A percentile compares a stretch with the other conserved stretches of the same genome.
These are phyloP conservation scores for Pleoardoris graminearum DNA, from an alignment of 2,329 filamentous ascomycete species.

Conservation along the genomic window DNA sequence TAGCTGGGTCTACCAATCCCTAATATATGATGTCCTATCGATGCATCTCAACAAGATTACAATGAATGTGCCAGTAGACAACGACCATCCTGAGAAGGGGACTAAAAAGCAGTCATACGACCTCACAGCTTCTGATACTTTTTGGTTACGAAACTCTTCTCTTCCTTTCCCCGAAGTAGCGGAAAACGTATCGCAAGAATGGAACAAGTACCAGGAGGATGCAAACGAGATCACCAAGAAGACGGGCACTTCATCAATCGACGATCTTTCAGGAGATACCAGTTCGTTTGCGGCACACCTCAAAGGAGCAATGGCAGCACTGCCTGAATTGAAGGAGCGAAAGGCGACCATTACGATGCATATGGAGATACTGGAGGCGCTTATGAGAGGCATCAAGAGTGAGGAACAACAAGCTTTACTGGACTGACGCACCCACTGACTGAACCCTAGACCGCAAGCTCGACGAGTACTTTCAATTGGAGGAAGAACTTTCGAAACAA, in stretches of 20 bases:
- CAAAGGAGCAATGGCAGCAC: constrained; percentile 89
- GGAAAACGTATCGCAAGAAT: constrained; percentile 91
- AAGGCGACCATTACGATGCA: constrained; percentile 85
- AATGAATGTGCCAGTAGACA: constrained; percentile 80
- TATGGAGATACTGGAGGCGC: constrained; percentile 92
- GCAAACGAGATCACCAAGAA: constrained; percentile 93
- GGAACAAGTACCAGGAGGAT: constrained; percentile 94
- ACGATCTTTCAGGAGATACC: constrained; percentile 88
- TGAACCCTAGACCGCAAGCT: constrained; percentile 70
- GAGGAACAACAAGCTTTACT: neutral
- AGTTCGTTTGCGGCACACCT: constrained; percentile 89
- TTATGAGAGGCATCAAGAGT: constrained; percentile 77
- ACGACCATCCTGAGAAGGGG: constrained; percentile 72
- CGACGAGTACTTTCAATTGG: constrained; percentile 93
- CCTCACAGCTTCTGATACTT: constrained; percentile 86
- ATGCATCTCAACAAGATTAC: constrained; percentile 93
- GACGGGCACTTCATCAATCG: constrained; percentile 87
- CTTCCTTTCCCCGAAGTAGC: constrained; percentile 94
- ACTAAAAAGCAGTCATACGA: constrained; percentile 89
- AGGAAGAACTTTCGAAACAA: constrained; percentile 90
- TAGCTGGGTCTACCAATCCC: constrained; percentile 86
- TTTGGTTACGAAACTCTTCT: constrained; percentile 91
- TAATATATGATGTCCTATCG: constrained; percentile 76
- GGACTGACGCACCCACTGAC: constrained; percentile 1
- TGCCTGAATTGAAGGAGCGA: constrained; percentile 89